Base-by-base conservation (phyloP, 306 rosid species). In the Malus sylvestris region DNA sequence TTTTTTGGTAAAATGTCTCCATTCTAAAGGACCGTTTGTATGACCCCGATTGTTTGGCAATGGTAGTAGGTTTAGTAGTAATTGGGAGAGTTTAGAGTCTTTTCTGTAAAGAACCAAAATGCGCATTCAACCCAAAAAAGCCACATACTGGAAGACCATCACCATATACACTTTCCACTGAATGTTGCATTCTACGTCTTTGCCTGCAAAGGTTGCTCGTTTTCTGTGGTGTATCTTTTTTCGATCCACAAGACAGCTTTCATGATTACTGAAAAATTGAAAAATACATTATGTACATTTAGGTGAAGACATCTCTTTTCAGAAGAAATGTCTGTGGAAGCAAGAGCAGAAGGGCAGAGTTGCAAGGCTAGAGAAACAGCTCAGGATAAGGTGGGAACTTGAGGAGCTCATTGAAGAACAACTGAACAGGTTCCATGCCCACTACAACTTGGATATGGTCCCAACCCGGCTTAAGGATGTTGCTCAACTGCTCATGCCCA, bases 331-430 rank as follows among this genome's bases (percentile, higher is more conserved):
- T 2, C 32, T 58, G 49, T 83, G 89, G 89, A 76, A 78, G 79
- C 84, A 82, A 73, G 86, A 80, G 58, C 82, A 64, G 44, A 83
- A 78, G 79, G 76, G 68, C 74, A 76, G 80, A 80, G 82, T 75
- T 57, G 76, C 84, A 16, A 74, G 73, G 80, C 84, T 85, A 65
- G 89, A 82, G 81, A 85, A 82, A 67, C 82, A 77, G 77, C 80
- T 82, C 49, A 73, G 64, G 73, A 74, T 74, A 5, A 80, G 81
- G 81, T 82, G 82, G 82, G 86, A 82, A 45, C 86, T 82, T 44
- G 86, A 80, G 72, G 86, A 73, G 51, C 82, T 85, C 15, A 83
- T 85, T 35, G 86, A 85, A 65, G 89, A 85, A 70, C 89, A 85
- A 35, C 69, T 85, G 18, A 73, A 77, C 45, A 79, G 86, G 75